Percentiles rank a stretch among this genome's conserved stretches.
phyloP scores from a whole-genome alignment of 352 stramenopile species.

The Globisporangium iwayamae region DNA sequence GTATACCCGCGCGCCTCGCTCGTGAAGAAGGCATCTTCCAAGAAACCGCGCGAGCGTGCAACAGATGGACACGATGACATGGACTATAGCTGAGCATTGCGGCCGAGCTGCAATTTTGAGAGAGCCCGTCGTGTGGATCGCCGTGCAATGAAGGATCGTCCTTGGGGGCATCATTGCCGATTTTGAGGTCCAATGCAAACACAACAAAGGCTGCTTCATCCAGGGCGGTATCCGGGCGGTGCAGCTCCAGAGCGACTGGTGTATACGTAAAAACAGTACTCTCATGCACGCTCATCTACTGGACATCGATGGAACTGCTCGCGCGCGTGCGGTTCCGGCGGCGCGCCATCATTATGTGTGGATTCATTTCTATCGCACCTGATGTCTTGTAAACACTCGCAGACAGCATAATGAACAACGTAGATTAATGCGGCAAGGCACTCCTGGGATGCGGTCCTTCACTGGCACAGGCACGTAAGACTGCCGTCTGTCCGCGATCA shows the following conservation, averaged over 20 bases:
- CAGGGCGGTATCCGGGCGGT: background rate
- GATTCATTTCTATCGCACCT: background rate
- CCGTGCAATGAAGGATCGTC: background rate
- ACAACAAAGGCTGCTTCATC: background rate
- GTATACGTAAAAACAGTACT: no score
- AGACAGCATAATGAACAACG: background rate
- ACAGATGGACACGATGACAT: constrained; percentile 37
- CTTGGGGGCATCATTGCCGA: background rate
- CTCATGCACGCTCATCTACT: no score
- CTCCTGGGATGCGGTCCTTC: no score
- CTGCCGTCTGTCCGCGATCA: no score
- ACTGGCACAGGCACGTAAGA: no score
- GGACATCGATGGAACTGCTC: background rate
- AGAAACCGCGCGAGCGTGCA: constrained; percentile 40
- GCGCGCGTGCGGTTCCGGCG: background rate
- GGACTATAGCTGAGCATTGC: constrained; percentile 44
- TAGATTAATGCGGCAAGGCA: no score
- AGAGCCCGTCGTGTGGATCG: constrained; percentile 20
- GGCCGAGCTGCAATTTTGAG: no score
- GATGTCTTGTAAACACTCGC: background rate
- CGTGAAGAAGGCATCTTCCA: constrained; percentile 42
- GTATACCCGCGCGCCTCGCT: constrained; percentile 39
- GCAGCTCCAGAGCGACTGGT: background rate
- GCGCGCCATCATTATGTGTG: background rate
- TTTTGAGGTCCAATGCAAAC: background rate